phyloP scores from a whole-genome alignment of 805 yeast genomes.

The Teunomyces pallodes region DNA sequence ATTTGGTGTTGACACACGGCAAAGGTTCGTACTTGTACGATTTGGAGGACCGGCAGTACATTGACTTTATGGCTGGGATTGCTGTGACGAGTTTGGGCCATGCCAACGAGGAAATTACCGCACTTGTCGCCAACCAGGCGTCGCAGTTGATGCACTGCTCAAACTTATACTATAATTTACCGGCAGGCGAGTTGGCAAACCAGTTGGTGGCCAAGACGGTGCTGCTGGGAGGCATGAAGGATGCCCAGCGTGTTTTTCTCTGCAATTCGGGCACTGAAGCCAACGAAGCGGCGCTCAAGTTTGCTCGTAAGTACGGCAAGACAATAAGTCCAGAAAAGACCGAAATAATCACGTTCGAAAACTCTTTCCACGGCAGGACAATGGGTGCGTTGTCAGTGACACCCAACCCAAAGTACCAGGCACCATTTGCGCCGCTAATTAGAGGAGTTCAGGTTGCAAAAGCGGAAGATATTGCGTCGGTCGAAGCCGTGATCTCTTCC shows the following conservation, averaged over 20 bases:
- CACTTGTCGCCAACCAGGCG: constrained; percentile 72
- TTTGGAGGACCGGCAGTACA: constrained; percentile 68
- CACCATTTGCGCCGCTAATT: constrained; percentile 86
- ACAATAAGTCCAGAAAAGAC: constrained; percentile 50
- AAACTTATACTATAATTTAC: constrained; percentile 79
- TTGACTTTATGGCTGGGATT: constrained; percentile 94
- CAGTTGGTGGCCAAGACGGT: constrained; percentile 68
- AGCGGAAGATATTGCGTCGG: constrained; percentile 58
- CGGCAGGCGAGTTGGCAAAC: constrained; percentile 77
- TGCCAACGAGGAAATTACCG: constrained; percentile 68
- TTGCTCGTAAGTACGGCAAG: constrained; percentile 78
- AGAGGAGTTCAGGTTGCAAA: constrained; percentile 79
- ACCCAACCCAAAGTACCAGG: constrained; percentile 88
- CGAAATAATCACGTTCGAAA: constrained; percentile 83
- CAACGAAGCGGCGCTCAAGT: constrained; percentile 58
- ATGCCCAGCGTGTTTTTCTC: constrained; percentile 70
- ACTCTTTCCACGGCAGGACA: constrained; percentile 93
- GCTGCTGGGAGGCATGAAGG: constrained; percentile 72
- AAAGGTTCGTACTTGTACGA: constrained; percentile 81
- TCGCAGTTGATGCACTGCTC: constrained; percentile 75
- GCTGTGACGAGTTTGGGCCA: constrained; percentile 97
- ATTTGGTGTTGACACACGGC: constrained; percentile 75
- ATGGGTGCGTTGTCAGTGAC: constrained; percentile 93
- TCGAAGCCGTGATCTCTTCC: constrained; percentile 49
- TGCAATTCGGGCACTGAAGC: constrained; percentile 63